A percentile compares a stretch with the other conserved stretches of the same genome.
These are phyloP conservation scores for Kwoniella europaea DNA, from an alignment of 768 basidiomycete genomes.

Conservation along the genomic window DNA sequence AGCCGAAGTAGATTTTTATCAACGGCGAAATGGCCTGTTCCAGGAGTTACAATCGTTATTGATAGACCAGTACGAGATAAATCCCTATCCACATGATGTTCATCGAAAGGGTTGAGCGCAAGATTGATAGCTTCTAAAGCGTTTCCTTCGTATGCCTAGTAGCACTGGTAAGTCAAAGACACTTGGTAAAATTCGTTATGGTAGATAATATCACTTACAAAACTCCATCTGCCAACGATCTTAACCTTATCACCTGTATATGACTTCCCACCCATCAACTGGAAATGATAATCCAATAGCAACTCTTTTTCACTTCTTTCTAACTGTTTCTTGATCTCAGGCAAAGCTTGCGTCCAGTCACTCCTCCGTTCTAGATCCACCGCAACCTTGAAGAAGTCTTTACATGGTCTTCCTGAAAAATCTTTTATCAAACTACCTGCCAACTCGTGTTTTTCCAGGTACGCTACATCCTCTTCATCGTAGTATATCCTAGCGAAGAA, in stretches of 20 bases:
- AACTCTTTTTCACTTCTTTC: conserved; percentile 86
- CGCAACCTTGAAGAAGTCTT: conserved; percentile 95
- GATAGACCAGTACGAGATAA: conserved; percentile 83
- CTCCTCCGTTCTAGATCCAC: conserved; percentile 85
- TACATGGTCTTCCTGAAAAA: conserved; percentile 80
- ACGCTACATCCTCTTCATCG: conserved; percentile 48
- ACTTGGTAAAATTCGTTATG: not conserved
- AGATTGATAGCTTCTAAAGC: conserved; percentile 95
- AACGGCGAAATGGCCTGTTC: conserved; percentile 90
- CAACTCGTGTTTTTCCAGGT: conserved; percentile 43
- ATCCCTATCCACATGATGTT: conserved; percentile 93
- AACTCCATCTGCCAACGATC: conserved; percentile 56
- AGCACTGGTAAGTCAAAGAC: not conserved
- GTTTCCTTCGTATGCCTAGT: conserved; percentile 89
- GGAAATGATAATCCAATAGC: conserved; percentile 81
- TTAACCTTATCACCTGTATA: conserved; percentile 43
- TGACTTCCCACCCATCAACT: conserved; percentile 49
- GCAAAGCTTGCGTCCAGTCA: conserved; percentile 86
- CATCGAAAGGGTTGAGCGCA: conserved; percentile 87
- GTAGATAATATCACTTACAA: conserved; percentile 43
- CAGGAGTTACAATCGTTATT: conserved; percentile 86
- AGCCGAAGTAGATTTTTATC: conserved; percentile 85
- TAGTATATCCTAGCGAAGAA: conserved; percentile 83
- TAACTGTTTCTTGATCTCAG: conserved; percentile 77
- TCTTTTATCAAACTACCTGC: conserved; percentile 65